Conservation (phyloP, 2,329 filamentous ascomycete genomes). For the Aspergillus sp. region DNA sequence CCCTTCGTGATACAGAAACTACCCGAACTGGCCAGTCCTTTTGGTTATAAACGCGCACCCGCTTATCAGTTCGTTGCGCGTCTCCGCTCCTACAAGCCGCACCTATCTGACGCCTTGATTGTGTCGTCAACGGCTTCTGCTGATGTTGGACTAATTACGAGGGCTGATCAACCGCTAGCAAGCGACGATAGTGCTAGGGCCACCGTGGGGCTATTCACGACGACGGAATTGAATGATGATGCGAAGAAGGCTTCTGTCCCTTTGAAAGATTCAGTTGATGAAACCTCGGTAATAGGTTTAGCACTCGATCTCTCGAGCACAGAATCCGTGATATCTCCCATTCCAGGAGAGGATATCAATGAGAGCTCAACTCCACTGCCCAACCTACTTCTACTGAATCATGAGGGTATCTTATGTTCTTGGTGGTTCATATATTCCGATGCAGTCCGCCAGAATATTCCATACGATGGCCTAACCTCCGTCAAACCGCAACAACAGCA, state of each 20-base stretch:
- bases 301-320: slow-evolving; percentile 80
- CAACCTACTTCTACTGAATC: slow-evolving; percentile 79
- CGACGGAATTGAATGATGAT: slow-evolving; percentile 59
- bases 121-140: slow-evolving; percentile 76
- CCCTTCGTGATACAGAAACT: slow-evolving; percentile 73
- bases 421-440: slow-evolving; percentile 96
- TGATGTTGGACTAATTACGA: slow-evolving; percentile 76
- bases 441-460: slow-evolving; percentile 71
- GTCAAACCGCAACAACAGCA: slow-evolving; percentile 19
- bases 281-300: slow-evolving; percentile 77
- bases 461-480: slow-evolving; percentile 69
- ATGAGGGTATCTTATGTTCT: slow-evolving; percentile 77
- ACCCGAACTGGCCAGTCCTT: slow-evolving; percentile 71
- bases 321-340: slow-evolving; percentile 75
- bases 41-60: slow-evolving; percentile 62
- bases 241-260: slow-evolving; percentile 77
- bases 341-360: slow-evolving; percentile 73
- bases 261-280: slow-evolving; percentile 62
- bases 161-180: slow-evolving; percentile 68
- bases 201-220: slow-evolving; percentile 68
- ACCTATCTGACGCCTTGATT: slow-evolving; percentile 77
- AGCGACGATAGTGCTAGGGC: slow-evolving; percentile 59
- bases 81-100: slow-evolving; percentile 76
- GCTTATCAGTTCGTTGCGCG: slow-evolving; percentile 78
- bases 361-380: slow-evolving; percentile 80